Evolutionary conservation across 2,329 filamentous ascomycete species (phyloP), one percentile per base, ranked within the genome.

Genomic region (Cyclaneusma minus): DNA sequence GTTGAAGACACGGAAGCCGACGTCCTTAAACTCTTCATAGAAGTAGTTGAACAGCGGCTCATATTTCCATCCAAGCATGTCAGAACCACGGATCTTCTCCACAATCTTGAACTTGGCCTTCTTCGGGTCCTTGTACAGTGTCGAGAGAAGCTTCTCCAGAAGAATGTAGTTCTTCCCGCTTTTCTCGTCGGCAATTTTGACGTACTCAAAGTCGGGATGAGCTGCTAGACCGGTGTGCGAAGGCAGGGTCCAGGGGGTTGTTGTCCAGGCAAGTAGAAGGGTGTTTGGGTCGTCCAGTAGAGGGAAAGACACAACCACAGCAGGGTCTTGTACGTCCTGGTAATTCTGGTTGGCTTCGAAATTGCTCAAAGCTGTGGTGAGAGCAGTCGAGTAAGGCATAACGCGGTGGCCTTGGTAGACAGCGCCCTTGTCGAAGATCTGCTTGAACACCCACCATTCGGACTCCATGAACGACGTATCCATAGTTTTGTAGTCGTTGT

Each of bases 401-500:
- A 95, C 83, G 45, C 76, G 73, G 52, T 89, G 80, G 22, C 83
- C 85, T 40, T 83, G 79, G 50, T 94, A 95, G 29, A 94, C 83
- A 35, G 78, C 63, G 30, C 73, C 80, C 55, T 93, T 92, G 41
- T 92, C 80, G 49, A 82, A 91, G 13, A 94, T 64, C 48, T 87
- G 72, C 59, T 89, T 91, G 62, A 93, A 93, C 11, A 89, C 79
- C 85, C 87, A 94, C 87, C 87, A 95, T 37, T 81, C 72, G 0
- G 79, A 78, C 58, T 94, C 87, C 87, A 94, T 95, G 56, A 91
- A 95, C 12, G 62, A 74, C n/a, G 76, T 65, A 50, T 95, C 78
- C 83, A 94, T 93, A 18, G 83, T 93, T 76, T 93, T 93, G 62
- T 92, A 94, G 50, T 94, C 83, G 42, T 92, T 89, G 53, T 95